Evolutionary conservation across 2,329 filamentous ascomycete species (phyloP).

Genomic region (Xylariaceae sp.): DNA sequence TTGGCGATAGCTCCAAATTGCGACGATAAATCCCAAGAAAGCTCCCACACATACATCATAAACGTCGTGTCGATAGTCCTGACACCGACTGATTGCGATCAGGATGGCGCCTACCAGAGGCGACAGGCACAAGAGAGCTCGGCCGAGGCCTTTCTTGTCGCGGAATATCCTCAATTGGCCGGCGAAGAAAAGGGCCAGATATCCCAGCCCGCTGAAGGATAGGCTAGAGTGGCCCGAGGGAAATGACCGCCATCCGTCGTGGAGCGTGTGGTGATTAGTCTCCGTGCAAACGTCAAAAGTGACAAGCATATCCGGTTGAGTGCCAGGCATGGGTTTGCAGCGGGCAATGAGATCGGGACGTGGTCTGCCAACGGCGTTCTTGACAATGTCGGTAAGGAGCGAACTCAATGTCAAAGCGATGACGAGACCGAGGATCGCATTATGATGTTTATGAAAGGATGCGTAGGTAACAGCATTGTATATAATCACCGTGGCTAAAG

Average conservation of each 20-base stretch:
- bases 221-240: slow-evolving; percentile 77
- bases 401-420: slow-evolving; percentile 71
- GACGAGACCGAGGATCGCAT: slow-evolving; percentile 73
- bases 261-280: slow-evolving; percentile 59
- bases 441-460: slow-evolving; percentile 72
- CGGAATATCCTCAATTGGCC: slow-evolving; percentile 59
- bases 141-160: slow-evolving; percentile 45
- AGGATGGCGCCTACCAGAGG: slow-evolving; percentile 59
- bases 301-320: slow-evolving; percentile 48
- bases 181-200: slow-evolving; percentile 63
- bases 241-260: slow-evolving; percentile 81
- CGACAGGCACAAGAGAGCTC: slow-evolving; percentile 51
- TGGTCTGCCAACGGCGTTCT: slow-evolving; percentile 78
- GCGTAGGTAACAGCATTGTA: slow-evolving; percentile 61
- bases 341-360: slow-evolving; percentile 61
- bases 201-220: slow-evolving; percentile 72
- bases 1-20: slow-evolving; percentile 61
- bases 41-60: slow-evolving; percentile 62
- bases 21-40: slow-evolving; percentile 52
- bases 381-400: slow-evolving; percentile 84
- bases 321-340: slow-evolving; percentile 61
- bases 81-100: slow-evolving; percentile 62
- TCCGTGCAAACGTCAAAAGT: slow-evolving; percentile 69
- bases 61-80: slow-evolving; percentile 67
- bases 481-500: slow-evolving; percentile 58